Evolutionary conservation across 192 early-diverging fungal species (phyloP).

Genomic region (Phlyctochytrium bullatum): DNA sequence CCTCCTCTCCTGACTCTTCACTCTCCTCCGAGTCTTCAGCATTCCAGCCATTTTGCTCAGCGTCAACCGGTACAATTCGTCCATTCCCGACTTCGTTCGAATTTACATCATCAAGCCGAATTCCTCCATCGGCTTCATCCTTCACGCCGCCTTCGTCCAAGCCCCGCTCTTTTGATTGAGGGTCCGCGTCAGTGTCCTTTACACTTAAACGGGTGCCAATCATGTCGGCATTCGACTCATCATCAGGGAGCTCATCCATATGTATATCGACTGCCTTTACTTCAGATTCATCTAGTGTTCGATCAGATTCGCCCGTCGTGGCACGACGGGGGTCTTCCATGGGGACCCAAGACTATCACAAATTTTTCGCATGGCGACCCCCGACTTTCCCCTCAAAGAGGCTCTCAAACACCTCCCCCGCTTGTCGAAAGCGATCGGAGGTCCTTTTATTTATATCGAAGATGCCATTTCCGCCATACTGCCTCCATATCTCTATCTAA

Average conservation of each 20-base stretch:
- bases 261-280: too few relatives aligned
- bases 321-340: too few relatives aligned
- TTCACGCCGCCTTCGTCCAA: background rate
- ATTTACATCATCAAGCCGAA: background rate
- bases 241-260: too few relatives aligned
- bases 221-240: too few relatives aligned
- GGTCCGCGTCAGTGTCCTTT: background rate
- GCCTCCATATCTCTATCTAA: background rate
- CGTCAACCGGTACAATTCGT: too few relatives aligned
- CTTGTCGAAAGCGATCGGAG: background rate
- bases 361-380: too few relatives aligned
- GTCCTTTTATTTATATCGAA: background rate
- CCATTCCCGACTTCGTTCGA: background rate
- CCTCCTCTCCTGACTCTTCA: conserved; percentile 54
- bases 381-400: too few relatives aligned
- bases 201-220: too few relatives aligned
- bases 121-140: background rate
- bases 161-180: background rate
- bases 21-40: conserved; percentile 65
- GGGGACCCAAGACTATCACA: too few relatives aligned
- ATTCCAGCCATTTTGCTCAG: conserved; percentile 65
- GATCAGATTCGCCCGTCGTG: too few relatives aligned
- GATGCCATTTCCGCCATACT: background rate
- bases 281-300: too few relatives aligned
- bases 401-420: background rate